Base-by-base conservation (phyloP, 2,329 filamentous ascomycete genomes). In the Fusarium pseudograminearum region DNA sequence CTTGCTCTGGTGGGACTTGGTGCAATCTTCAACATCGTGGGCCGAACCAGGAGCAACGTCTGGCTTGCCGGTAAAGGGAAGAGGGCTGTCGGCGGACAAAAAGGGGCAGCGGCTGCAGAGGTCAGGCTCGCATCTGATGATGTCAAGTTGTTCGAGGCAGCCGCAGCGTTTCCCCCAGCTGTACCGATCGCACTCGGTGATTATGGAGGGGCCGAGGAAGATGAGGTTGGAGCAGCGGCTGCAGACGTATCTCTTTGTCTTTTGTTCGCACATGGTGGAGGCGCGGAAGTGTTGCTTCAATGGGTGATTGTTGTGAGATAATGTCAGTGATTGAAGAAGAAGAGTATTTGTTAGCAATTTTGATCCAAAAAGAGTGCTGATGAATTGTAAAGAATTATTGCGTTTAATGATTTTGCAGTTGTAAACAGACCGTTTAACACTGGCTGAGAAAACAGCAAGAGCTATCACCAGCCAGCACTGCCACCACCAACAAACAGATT, bases 81-180 rank as follows among this genome's bases (percentile, higher is more conserved):
- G 11, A n/a, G 40, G 44, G 8, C 44, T 58, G 14, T 51, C 59
- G 0, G 33, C 12, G 2, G 59, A 59, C 4, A 40, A 58, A 2
- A 28, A 50, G 9, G 59, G 20, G 22, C 61, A 64, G 2, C 55
- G 1, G 0, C 11, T 42, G 44, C 61, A 64, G 3, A 64, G 61
- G 2, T 34, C 22, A 1, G 59, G 3, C 4, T 58, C 59, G 8
- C 59, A 64, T 41, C 48, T 40, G 26, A 31, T 16, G 10, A 64
- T n/a, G 2, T 45, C n/a, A 3, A 36, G 10, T 7, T 44, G 36
- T 3, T 54, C 61, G 9, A 52, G 24, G 2, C 1, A n/a, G 4
- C 48, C 48, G 4, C 48, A 52, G 10, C 5, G 24, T 4, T 30
- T 30, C 7, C 16, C n/a, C 34, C 33, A 54, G 20, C n/a, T 15